Base-by-base conservation (phyloP, 352 stramenopile genomes). In the Phytopythium oedochilum region DNA sequence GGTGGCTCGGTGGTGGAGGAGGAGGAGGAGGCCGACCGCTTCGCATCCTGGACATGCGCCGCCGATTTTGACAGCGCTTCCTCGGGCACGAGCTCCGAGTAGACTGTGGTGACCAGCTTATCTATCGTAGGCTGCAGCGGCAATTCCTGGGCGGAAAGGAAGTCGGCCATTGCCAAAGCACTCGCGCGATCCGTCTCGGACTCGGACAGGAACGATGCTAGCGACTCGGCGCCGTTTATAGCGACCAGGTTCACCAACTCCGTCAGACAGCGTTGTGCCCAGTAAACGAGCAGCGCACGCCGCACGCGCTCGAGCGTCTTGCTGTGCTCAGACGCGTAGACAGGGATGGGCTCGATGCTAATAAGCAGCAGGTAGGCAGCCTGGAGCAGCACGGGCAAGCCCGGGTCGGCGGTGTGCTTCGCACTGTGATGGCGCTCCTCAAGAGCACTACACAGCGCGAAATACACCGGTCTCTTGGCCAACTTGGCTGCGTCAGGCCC, bases 141-240 rank as follows among this genome's bases (percentile, higher is more conserved):
- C 32, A 51, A 8, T 1, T 29, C 18, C 46, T 91, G 73, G 2
- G 89, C 73, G 57, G 77, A 89, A n/a, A 94, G 66, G 45, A 86
- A 86, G 43, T 94, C 83, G 6, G 79, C 80, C 83, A 94, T 92
- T 29, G 72, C 56, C 52, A 94, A 49, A 5, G 81, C 81, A n/a
- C 75, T 86, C 15, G 63, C 78, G 11, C 66, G 75, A 36, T 87
- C 75, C 3, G 61, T 60, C 32, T 49, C 25, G 1, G 66, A 79
- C 31, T 45, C 45, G 9, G 20, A 47, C 31, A 70, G 53, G 47
- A 72, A 78, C 34, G 62, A 63, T 26, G 45, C 5, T 44, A 76
- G 53, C 20, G 48, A 14, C 28, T 62, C 63, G 0, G 31, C 26
- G n/a, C 63, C 48, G 1, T 47, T 57, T 42, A 72, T 66, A 29